Base-by-base conservation (phyloP, 176 grass and related monocot species). In the Triticum monococcum region DNA sequence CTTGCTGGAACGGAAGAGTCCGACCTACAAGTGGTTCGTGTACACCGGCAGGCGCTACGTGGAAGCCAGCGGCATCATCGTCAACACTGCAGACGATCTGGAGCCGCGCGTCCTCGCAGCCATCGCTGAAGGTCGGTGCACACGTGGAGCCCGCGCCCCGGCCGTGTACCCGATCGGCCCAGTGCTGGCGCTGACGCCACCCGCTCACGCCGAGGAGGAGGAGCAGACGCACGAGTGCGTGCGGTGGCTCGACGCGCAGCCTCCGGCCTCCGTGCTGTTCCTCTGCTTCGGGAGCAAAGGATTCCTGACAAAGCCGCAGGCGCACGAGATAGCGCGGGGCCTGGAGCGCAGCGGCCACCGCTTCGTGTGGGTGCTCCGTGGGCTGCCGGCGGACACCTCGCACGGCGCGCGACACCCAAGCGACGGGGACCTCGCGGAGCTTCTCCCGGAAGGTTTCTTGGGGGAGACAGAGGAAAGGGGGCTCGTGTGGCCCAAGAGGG, bases 361-460 rank as follows among this genome's bases (percentile, higher is more conserved):
- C 25, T 91, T 93, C 79, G 43, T 93, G 20, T 94, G 92, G 92
- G 74, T 88, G 59, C 75, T 87, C 38, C 84, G 85, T 6, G 16
- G 60, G 1, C 43, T 32, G 4, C 68, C 74, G 3, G 33, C 5
- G 0, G 30, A 68, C 30, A 35, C 16, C 65, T 4, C 14, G 16
- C 3, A 12, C 3, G 73, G 52, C 3, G 20, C 0, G 1, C 12
- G 16, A 16, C 6, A 10, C 1, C 61, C 80, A 17, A 36, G 40
- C 28, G 86, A 77, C 26, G 66, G 26, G 1, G 14, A 83, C 32
- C 41, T 75, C 9, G 56, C 3, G 0, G 82, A 90, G 45, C 24
- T 82, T 18, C 81, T 92, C 43, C 93, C 85, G 1, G 46, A 80
- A 1, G 87, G 90, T 0, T 95, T 95, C 77, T 0, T 83, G 36